Base-by-base conservation (phyloP, 2,329 filamentous ascomycete genomes). In the Cadophora luteo-olivacea region DNA sequence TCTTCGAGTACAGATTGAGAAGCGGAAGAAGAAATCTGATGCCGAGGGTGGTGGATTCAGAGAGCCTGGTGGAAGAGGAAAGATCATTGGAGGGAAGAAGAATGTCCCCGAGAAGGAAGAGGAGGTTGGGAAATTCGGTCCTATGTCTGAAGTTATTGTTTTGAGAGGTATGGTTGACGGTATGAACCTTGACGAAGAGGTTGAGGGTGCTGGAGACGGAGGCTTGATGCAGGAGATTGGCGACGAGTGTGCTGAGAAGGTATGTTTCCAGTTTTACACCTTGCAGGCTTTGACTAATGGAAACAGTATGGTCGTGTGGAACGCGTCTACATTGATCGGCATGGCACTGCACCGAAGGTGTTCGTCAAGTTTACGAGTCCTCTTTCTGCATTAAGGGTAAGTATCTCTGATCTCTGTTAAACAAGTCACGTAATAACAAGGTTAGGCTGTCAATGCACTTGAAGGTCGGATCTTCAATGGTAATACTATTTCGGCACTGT, bases 361-460 rank as follows among this genome's bases (percentile, higher is more conserved):
- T 98, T 97, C 79, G 93, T 99, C 79, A 93, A 97, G 79, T 99
- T 98, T 78, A 95, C 92, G 1, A 92, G 91, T 73, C 88, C 91
- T 75, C 84, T 98, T 65, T 96, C 92, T 57, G 96, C 94, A 16
- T 81, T 98, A 68, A 87, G 94, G 74, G 92, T 94, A 84, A 82
- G 90, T 86, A 38, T 29, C 29, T 22, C 8, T 48, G 16, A 3
- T 33, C 25, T 22, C 54, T 54, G 11, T 57, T 25, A 45, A 2
- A 16, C 16, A 19, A 19, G 33, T 55, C 61, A 51, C 55, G 14
- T 25, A 67, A 68, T 77, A 55, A 77, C 68, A 68, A 64, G 61
- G 66, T 45, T 67, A 94, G 91, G 95, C 95, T 63, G 93, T 98
- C 62, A 97, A 96, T 78, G 93, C 93, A 12, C 87, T 97, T 51